Evolutionary conservation across 2,329 filamentous ascomycete genomes (phyloP).

Genomic region (Xylariomycetidae sp.): DNA sequence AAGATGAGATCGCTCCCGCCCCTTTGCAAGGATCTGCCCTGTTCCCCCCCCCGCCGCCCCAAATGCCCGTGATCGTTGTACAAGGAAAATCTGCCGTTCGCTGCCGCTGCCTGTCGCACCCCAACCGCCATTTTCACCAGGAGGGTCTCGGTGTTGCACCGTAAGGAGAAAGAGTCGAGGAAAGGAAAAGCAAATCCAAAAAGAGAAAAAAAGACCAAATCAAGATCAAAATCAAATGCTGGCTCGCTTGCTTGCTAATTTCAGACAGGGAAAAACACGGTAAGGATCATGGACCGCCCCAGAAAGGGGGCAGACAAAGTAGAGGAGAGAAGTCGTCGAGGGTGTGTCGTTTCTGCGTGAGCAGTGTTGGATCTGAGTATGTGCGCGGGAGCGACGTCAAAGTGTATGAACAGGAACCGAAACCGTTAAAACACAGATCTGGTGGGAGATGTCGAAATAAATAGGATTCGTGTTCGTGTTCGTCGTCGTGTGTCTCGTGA

Average conservation of each 20-base stretch:
- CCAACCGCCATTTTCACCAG: slow-evolving; percentile 27
- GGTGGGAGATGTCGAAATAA: slow-evolving; percentile 5
- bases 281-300: too few species aligned
- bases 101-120: slow-evolving; percentile 10
- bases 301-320: slow-evolving; percentile 20
- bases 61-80: slow-evolving; percentile 24
- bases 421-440: slow-evolving; percentile 18
- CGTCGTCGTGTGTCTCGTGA: slow-evolving; percentile 23
- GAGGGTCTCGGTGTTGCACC: slow-evolving; percentile 2
- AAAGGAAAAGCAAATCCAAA: slow-evolving; percentile 5
- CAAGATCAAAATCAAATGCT: slow-evolving; percentile 27
- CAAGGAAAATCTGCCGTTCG: slow-evolving; percentile 20
- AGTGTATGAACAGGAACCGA: slow-evolving; percentile 24
- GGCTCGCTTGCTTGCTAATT: slow-evolving; percentile 32
- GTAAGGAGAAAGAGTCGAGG: slow-evolving; percentile 2
- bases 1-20: slow-evolving; percentile 12
- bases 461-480: slow-evolving; percentile 14
- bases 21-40: slow-evolving; percentile 17
- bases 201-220: slow-evolving; percentile 18
- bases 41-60: slow-evolving; percentile 9
- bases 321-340: slow-evolving; percentile 20
- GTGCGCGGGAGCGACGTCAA: slow-evolving; percentile 25
- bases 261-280: slow-evolving; percentile 21
- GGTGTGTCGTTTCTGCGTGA: slow-evolving; percentile 28
- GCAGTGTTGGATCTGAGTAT: slow-evolving; percentile 27